A percentile compares a stretch with the other conserved stretches of the same genome.
These are phyloP conservation scores for Globisporangium carolinianum DNA, from an alignment of 352 stramenopile species.

Conservation along the genomic window DNA sequence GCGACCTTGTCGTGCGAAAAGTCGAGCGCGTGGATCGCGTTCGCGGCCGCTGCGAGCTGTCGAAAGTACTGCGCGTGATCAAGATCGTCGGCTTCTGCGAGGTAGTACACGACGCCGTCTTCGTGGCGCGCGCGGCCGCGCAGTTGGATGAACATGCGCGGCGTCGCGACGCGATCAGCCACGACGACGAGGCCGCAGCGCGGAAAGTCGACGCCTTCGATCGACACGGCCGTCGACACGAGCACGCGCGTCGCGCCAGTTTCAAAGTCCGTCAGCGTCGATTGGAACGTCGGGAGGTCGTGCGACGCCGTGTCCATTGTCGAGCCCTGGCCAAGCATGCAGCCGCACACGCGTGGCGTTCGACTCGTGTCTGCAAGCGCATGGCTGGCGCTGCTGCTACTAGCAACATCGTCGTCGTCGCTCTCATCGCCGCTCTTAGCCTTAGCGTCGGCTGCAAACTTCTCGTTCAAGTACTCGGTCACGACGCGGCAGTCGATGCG, in stretches of 20 bases:
- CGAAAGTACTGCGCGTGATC: constrained; percentile 41
- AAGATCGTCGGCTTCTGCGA: constrained; percentile 44
- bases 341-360: constrained; percentile 30
- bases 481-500: constrained; percentile 75
- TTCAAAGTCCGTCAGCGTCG: constrained; percentile 49
- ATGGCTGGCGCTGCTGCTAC: not conserved
- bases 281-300: constrained; percentile 50
- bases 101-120: constrained; percentile 72
- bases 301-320: constrained; percentile 53
- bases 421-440: not conserved
- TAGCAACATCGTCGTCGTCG: constrained; percentile 9
- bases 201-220: constrained; percentile 78
- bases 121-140: constrained; percentile 66
- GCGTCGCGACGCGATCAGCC: constrained; percentile 39
- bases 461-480: constrained; percentile 72
- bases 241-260: constrained; percentile 44
- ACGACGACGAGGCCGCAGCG: constrained; percentile 64
- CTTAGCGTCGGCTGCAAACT: constrained; percentile 18
- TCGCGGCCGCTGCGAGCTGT: constrained; percentile 30
- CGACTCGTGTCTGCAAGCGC: not conserved
- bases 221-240: constrained; percentile 71
- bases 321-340: constrained; percentile 50
- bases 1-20: constrained; percentile 62
- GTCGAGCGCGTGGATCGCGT: constrained; percentile 54
- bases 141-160: constrained; percentile 68